phyloP scores from a whole-genome alignment of 176 grass and related monocot species.

The Phoenix roebelenii region DNA sequence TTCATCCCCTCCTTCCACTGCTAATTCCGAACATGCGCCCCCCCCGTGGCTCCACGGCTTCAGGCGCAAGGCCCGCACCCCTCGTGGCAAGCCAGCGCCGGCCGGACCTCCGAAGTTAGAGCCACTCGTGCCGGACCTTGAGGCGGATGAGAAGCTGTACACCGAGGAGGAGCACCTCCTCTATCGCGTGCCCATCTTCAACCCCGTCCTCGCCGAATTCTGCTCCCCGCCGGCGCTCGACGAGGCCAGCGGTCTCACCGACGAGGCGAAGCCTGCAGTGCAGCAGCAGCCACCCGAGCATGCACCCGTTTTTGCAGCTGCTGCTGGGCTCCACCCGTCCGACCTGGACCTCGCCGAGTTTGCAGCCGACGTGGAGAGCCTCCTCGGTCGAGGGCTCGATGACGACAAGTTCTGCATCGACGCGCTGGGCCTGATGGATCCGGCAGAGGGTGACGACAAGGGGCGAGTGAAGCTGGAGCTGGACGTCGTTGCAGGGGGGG shows the following conservation, averaged over 20 bases:
- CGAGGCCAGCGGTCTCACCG: neutral
- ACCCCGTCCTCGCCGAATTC: slow-evolving; percentile 56
- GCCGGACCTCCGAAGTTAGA: neutral
- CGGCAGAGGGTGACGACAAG: slow-evolving; percentile 28
- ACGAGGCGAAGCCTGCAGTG: neutral
- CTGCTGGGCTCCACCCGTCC: slow-evolving; percentile 39
- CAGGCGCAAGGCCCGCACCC: slow-evolving; percentile 64
- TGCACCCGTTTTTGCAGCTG: neutral
- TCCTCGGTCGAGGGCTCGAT: slow-evolving; percentile 50
- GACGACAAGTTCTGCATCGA: slow-evolving; percentile 27
- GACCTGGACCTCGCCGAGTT: slow-evolving; percentile 76
- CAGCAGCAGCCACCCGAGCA: neutral
- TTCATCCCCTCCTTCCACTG: slow-evolving; percentile 13
- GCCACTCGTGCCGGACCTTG: slow-evolving; percentile 48
- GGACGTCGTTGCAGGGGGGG: no score
- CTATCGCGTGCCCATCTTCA: slow-evolving; percentile 64
- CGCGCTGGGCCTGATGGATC: slow-evolving; percentile 37
- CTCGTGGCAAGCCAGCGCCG: slow-evolving; percentile 39
- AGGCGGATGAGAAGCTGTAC: slow-evolving; percentile 30
- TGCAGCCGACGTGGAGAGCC: slow-evolving; percentile 78
- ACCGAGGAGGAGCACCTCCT: slow-evolving; percentile 45
- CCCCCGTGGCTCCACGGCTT: slow-evolving; percentile 50
- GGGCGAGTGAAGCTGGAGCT: slow-evolving; percentile 13
- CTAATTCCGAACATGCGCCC: slow-evolving; percentile 13
- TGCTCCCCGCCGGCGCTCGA: neutral